Evolutionary conservation across 441 rosid genomes (phyloP), one percentile per base, ranked within the genome.

Genomic region (Breynia disticha): DNA sequence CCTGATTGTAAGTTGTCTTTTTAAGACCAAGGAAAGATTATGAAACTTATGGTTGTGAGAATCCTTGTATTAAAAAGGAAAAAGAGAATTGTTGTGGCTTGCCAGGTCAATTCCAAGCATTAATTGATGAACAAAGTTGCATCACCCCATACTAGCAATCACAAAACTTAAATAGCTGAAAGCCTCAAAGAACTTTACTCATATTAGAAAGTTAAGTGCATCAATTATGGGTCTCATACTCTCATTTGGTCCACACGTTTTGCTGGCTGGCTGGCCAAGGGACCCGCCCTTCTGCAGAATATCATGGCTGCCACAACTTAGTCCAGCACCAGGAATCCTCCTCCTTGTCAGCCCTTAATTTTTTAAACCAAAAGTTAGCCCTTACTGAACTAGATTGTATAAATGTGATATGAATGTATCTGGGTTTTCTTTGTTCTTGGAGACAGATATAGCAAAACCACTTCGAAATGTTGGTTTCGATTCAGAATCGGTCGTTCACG

Each of bases 171-270:
- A 2, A 14, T 13, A 4, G 43, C 43, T 39, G 43, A 6, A 39
- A 6, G 14, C 43, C 11, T 37, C 11, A 37, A 7, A 46, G 37
- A n/a, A 24, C 32, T 50, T 24, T 16, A 19, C 63, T 46, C 12
- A 14, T 51, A 14, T 24, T 11, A 46, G 14, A 54, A 19, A 48
- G 24, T 43, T 16, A 38, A 46, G 38, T 56, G 48, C 38, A 12
- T 61, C 55, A 48, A 55, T 61, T 13, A 39, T 46, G 38, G 16
- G 42, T 16, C 61, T 17, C 37, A 51, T 16, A 37, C n/a, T n/a
- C n/a, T n/a, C 7, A 38, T 47, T 50, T 54, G 72, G 78, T 67
- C 72, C 75, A 67, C 70, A 62, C 68, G 68, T 55, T 57, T 57
- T 61, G 65, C 38, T 18, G 57, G 70, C 59, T 64, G 71, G 70